Conservation (phyloP, 1,139 yeast genomes). For the Geotrichum citri-aurantii region DNA sequence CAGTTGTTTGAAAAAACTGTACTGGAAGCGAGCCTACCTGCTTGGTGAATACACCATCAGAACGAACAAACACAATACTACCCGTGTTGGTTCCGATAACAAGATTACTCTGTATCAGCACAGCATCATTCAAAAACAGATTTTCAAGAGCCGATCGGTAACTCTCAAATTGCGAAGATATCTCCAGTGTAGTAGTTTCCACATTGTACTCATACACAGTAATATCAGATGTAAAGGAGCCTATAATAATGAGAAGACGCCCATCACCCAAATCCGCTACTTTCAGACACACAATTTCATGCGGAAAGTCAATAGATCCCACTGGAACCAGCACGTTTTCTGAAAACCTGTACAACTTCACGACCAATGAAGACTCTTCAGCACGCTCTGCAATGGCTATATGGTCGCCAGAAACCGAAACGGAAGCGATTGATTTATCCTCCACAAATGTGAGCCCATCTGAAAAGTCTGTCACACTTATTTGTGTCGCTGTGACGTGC, state of each 20-base stretch:
- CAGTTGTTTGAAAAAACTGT: conserved; percentile 4
- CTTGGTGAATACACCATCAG: not conserved
- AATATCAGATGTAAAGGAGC: not conserved
- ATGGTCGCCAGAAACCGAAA: not conserved
- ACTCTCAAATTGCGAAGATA: not conserved
- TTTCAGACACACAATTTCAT: not conserved
- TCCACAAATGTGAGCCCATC: not conserved
- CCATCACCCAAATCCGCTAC: not conserved
- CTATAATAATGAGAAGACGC: not conserved
- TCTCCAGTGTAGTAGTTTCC: not conserved
- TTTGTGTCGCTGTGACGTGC: conserved; percentile 3
- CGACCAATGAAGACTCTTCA: not conserved
- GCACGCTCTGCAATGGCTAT: not conserved
- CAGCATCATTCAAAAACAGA: not conserved
- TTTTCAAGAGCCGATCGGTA: not conserved
- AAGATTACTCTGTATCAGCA: not conserved
- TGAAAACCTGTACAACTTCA: not conserved
- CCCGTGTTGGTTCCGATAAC: conserved; percentile 12
- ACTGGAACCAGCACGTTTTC: not conserved
- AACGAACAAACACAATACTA: not conserved
- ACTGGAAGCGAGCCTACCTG: conserved; percentile 10
- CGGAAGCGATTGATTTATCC: not conserved
- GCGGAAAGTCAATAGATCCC: not conserved
- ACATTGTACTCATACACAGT: not conserved
- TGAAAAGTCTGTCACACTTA: not conserved